Conservation (phyloP, 345 rosid genomes). For the Turritis glabra region DNA sequence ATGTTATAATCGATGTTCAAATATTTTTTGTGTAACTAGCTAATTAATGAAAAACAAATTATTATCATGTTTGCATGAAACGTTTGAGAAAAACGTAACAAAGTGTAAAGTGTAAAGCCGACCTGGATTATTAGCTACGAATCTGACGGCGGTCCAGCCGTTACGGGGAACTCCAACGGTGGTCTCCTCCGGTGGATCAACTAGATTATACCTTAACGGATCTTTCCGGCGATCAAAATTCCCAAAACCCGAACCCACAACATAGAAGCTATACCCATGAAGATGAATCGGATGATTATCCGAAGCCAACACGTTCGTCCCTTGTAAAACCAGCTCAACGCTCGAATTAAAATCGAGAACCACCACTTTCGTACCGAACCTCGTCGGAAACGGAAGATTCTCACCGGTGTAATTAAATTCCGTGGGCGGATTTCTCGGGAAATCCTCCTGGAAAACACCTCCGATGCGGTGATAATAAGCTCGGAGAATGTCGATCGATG, state of each 20-base stretch:
- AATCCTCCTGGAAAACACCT: slow-evolving; percentile 77
- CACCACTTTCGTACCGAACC: slow-evolving; percentile 65
- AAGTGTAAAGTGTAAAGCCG: slow-evolving; percentile 5
- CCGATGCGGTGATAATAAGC: slow-evolving; percentile 70
- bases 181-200: slow-evolving; percentile 76
- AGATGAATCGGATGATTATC: slow-evolving; percentile 89
- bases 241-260: slow-evolving; percentile 73
- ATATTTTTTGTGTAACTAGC: not conserved
- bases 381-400: slow-evolving; percentile 81
- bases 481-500: slow-evolving; percentile 64
- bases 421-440: slow-evolving; percentile 72
- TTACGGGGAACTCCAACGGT: slow-evolving; percentile 80
- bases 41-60: not conserved
- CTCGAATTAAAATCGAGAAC: slow-evolving; percentile 66
- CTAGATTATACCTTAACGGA: slow-evolving; percentile 63
- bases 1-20: no score
- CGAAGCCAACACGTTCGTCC: slow-evolving; percentile 65
- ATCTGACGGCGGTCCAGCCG: slow-evolving; percentile 90
- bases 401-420: slow-evolving; percentile 57
- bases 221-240: slow-evolving; percentile 69
- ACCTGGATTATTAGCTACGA: slow-evolving; percentile 86
- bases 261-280: slow-evolving; percentile 76
- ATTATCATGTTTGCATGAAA: not conserved
- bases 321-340: slow-evolving; percentile 79
- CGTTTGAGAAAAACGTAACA: not conserved